A percentile compares a stretch with the other conserved stretches of the same genome.
Evolutionary conservation across 164 flowering plant genomes (phyloP).

Genomic region (Nymphaea colorata): DNA sequence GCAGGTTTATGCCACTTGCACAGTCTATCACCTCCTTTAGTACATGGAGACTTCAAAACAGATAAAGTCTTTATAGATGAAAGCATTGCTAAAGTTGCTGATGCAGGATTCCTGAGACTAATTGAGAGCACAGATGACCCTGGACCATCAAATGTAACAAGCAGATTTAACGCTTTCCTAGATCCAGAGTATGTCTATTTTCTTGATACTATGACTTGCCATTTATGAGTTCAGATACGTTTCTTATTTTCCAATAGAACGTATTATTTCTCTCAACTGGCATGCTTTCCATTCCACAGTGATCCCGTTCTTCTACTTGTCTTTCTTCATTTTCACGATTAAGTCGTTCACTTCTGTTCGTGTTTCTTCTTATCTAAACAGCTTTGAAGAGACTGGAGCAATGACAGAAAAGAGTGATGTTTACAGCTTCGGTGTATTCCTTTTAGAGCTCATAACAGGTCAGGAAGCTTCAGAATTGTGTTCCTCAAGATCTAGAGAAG

Average conservation of each 20-base stretch:
- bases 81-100: slow-evolving; percentile 67
- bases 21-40: slow-evolving; percentile 37
- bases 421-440: slow-evolving; percentile 65
- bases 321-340: not conserved
- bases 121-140: slow-evolving; percentile 41
- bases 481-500: slow-evolving; percentile 21
- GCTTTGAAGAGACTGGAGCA: slow-evolving; percentile 26
- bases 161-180: slow-evolving; percentile 22
- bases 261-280: not conserved
- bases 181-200: slow-evolving; percentile 51
- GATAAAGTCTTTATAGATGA: slow-evolving; percentile 73
- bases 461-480: slow-evolving; percentile 20
- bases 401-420: slow-evolving; percentile 39
- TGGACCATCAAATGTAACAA: slow-evolving; percentile 24
- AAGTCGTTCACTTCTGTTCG: not conserved
- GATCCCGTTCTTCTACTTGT: not conserved
- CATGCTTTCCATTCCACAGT: not conserved
- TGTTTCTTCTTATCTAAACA: slow-evolving; percentile 9
- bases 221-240: not conserved
- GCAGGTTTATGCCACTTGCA: slow-evolving; percentile 63
- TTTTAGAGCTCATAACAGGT: slow-evolving; percentile 64
- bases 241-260: not conserved
- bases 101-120: slow-evolving; percentile 38
- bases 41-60: slow-evolving; percentile 59
- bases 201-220: not conserved